Evolutionary conservation across 1,284 basidiomycete genomes (phyloP), one percentile per base, ranked within the genome.

Genomic region (Butyriboletus appendiculatus): DNA sequence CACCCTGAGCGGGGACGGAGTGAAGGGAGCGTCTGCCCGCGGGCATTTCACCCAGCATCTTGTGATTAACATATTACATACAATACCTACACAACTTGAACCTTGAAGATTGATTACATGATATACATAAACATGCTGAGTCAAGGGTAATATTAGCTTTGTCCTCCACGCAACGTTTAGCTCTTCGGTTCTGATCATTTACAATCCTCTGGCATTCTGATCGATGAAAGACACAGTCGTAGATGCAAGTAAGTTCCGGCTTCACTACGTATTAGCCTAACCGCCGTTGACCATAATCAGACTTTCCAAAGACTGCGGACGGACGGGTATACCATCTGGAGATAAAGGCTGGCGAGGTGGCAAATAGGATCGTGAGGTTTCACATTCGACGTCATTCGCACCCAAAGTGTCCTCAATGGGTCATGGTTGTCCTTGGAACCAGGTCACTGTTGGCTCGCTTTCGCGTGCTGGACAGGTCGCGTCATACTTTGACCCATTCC

Each of bases 291-390:
- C 52, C 18, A 37, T 48, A 47, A 60, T 42, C 56, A 91, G 88
- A 91, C 73, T 89, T 90, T 64, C 89, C 88, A 53, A 80, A 82
- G 53, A 88, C 88, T 44, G 76, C 76, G 41, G 85, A 87, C 67
- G 79, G 80, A 48, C 83, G 86, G 56, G 86, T 90, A 48, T 91
- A 91, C 68, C 88, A 91, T 71, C 79, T 91, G n/a, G 88, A 88
- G 40, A 69, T 91, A 56, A 79, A 82, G 48, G 75, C 80, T 39
- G 90, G 89, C 20, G 86, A 92, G 66, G 85, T 93, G 22, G 88
- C 92, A 45, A 93, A 92, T 71, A 82, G 89, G 45, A 88, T 93
- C 62, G 88, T 89, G 67, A 67, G 81, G 33, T 44, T 43, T 5
- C 26, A 38, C 22, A 32, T 33, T n/a, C n/a, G n/a, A n/a, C n/a